A percentile compares a stretch with the other conserved stretches of the same genome.
Conservation (phyloP, 2,329 filamentous ascomycete genomes). For the Rhexocercosporidium sp. region DNA sequence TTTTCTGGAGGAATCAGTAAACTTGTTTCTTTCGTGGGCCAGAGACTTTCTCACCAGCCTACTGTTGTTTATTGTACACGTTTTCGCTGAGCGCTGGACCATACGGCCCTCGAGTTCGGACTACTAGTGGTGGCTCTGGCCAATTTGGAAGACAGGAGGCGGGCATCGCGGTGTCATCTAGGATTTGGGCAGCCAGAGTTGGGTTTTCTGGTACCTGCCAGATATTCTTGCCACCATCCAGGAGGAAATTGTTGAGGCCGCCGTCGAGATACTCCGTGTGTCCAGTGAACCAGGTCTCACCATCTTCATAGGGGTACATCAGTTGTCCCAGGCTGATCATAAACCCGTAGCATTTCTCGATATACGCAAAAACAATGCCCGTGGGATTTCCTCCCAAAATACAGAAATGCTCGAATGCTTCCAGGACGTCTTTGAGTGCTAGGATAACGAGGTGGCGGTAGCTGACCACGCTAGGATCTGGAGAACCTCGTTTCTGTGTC, state of each 20-base stretch:
- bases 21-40: background rate
- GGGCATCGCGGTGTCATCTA: background rate
- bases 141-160: background rate
- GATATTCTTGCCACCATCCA: background rate
- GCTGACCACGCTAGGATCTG: background rate
- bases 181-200: background rate
- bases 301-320: background rate
- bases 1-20: background rate
- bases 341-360: conserved; percentile 1
- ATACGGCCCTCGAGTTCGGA: background rate
- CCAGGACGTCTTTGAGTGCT: background rate
- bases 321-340: background rate
- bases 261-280: background rate
- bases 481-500: background rate
- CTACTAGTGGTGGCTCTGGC: background rate
- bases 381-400: background rate
- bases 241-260: background rate
- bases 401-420: background rate
- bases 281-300: background rate
- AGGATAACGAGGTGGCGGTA: background rate
- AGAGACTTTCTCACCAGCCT: background rate
- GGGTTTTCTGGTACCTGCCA: background rate
- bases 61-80: background rate
- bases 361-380: conserved; percentile 1
- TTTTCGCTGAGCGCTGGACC: background rate